Evolutionary conservation across 768 basidiomycete species (phyloP).

Genomic region (Strobilomyces dryophilus): DNA sequence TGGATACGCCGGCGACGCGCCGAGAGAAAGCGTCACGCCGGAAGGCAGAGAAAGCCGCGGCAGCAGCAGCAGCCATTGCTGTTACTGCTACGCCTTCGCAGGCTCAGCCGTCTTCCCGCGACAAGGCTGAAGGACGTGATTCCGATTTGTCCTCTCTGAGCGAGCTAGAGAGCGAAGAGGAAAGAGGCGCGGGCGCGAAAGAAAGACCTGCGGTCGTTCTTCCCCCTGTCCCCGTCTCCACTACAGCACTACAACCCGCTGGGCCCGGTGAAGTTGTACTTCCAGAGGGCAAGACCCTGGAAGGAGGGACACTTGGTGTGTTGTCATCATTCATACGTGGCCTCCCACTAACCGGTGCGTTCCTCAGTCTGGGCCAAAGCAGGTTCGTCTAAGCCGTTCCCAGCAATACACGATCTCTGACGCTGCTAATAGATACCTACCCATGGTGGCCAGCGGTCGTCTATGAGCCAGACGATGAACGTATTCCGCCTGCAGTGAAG

Average conservation of each 20-base stretch:
- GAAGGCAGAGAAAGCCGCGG: slow-evolving; percentile 38
- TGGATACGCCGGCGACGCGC: slow-evolving; percentile 69
- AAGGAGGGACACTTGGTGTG: slow-evolving; percentile 66
- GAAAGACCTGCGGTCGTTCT: not conserved
- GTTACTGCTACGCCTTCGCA: not conserved
- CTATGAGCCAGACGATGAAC: slow-evolving; percentile 54
- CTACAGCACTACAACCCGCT: slow-evolving; percentile 4
- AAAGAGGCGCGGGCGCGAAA: slow-evolving; percentile 9
- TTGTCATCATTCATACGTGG: not conserved
- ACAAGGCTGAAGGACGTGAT: slow-evolving; percentile 23
- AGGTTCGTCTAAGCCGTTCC: slow-evolving; percentile 35
- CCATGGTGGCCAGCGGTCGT: slow-evolving; percentile 91
- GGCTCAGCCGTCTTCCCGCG: not conserved
- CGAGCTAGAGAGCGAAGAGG: slow-evolving; percentile 36
- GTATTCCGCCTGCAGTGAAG: slow-evolving; percentile 44
- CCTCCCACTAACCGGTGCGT: not conserved
- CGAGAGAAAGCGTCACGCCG: slow-evolving; percentile 49
- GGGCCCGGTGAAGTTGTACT: slow-evolving; percentile 34
- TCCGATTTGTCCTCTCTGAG: slow-evolving; percentile 47
- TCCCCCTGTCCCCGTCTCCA: slow-evolving; percentile 4
- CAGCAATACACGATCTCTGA: not conserved
- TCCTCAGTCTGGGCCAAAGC: slow-evolving; percentile 80
- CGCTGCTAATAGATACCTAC: slow-evolving; percentile 50
- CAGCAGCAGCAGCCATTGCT: slow-evolving; percentile 15
- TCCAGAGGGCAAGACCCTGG: slow-evolving; percentile 34